Base-by-base conservation (phyloP, 306 rosid species). In the Corylus heterophylla region DNA sequence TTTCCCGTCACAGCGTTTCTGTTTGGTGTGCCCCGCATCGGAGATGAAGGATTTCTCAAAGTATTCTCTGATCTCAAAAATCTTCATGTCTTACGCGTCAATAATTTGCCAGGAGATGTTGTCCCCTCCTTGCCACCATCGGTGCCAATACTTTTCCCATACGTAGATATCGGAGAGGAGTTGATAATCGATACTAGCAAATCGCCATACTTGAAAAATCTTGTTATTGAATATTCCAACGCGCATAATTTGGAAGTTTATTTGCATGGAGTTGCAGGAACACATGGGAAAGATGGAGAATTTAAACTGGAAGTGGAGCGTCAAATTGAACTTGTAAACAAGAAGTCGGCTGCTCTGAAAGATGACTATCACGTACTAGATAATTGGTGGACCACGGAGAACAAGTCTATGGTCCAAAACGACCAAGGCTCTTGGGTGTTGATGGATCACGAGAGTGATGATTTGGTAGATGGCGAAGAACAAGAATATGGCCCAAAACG, bases 241-340 rank as follows among this genome's bases (percentile, higher is more conserved):
- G 56, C 87, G 78, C 98, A 93, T 85, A 87, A 89, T 72, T 37
- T 93, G 89, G 95, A 91, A 78, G 90, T 54, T 50, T 83, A 91
- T 50, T 67, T 93, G 85, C 97, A 93, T 77, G 97, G 94, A 18
- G 78, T 91, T 27, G 98, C 98, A 2, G 97, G 98, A 49, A 85
- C 89, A 2, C 92, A 87, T 16, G 97, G 93, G 73, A 49, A 31
- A 0, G 20, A 51, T 37, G 87, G 89, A 35, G 92, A 83, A 12
- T 93, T 93, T 61, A 71, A 85, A 47, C 50, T 91, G 81, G 90
- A 80, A 49, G 88, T 91, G 13, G 49, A 76, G 22, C 91, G 94
- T 22, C 91, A 88, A 52, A 76, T 91, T 71, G 88, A 86, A 12
- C 85, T 93, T 69, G 62, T 86, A 0, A 93, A 91, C 61, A 91